A percentile compares a stretch with the other conserved stretches of the same genome.
Evolutionary conservation across 164 flowering plant species (phyloP).

Genomic region (Piper betle): DNA sequence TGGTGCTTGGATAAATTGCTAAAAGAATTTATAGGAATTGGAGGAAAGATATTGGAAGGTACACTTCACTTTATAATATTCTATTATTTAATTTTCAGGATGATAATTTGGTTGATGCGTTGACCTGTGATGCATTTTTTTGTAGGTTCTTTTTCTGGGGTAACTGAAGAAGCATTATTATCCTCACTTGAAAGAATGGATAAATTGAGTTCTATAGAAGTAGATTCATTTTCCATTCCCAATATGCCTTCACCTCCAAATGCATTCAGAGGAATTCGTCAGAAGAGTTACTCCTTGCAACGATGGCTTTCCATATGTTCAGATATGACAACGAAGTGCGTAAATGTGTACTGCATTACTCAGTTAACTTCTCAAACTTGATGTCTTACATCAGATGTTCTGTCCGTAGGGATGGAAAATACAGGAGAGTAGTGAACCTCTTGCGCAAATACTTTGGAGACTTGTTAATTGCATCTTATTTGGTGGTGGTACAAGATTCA

Average conservation of each 20-base stretch:
- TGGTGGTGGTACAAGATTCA: conserved; percentile 57
- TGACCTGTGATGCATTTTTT: conserved; percentile 9
- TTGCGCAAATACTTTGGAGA: conserved; percentile 92
- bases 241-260: conserved; percentile 69
- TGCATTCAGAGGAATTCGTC: conserved; percentile 68
- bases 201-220: conserved; percentile 22
- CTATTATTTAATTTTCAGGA: not conserved
- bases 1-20: conserved; percentile 69
- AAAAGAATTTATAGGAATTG: conserved; percentile 43
- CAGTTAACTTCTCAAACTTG: not conserved
- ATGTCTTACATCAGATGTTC: not conserved
- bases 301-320: conserved; percentile 81
- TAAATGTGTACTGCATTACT: conserved; percentile 2
- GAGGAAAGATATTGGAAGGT: conserved; percentile 52
- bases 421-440: conserved; percentile 35
- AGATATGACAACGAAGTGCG: conserved; percentile 67
- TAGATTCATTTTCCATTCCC: conserved; percentile 41
- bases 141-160: conserved; percentile 55
- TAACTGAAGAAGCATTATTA: conserved; percentile 43
- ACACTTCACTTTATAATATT: conserved; percentile 9
- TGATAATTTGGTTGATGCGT: not conserved
- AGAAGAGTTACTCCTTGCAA: conserved; percentile 50
- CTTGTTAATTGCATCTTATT: conserved; percentile 72
- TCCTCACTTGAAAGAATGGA: conserved; percentile 34
- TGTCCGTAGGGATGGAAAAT: conserved; percentile 51